Conservation (phyloP, 2,329 filamentous ascomycete species). For the Pseudovirgaria hyperparasitica region DNA sequence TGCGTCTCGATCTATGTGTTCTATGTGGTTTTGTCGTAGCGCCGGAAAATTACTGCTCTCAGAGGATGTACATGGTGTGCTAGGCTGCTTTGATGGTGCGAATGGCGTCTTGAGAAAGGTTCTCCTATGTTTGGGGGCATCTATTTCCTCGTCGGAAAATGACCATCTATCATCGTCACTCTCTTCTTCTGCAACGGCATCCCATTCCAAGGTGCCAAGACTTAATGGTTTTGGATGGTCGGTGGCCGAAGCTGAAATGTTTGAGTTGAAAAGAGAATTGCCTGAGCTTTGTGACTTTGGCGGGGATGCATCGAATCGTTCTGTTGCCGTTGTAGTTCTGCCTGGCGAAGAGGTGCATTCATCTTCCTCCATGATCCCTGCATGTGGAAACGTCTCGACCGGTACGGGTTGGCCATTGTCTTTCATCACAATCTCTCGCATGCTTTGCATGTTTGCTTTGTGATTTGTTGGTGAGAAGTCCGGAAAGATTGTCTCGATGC, state of each 20-base stretch:
- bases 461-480: constrained; percentile 46
- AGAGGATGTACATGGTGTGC: too few relatives aligned
- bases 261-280: constrained; percentile 24
- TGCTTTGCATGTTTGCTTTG: constrained; percentile 32
- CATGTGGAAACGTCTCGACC: constrained; percentile 17
- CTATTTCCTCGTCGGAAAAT: constrained; percentile 23
- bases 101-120: constrained; percentile 17
- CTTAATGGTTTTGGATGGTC: constrained; percentile 29
- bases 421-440: constrained; percentile 36
- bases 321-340: constrained; percentile 26
- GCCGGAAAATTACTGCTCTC: too few relatives aligned
- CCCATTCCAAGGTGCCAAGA: constrained; percentile 27
- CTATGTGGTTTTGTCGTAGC: constrained; percentile 23
- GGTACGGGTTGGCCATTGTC: constrained; percentile 30
- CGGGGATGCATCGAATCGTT: constrained; percentile 22
- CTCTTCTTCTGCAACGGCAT: constrained; percentile 23
- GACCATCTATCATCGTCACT: constrained; percentile 29
- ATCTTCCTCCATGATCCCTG: constrained; percentile 37
- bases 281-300: constrained; percentile 15
- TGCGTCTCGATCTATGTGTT: constrained; percentile 26
- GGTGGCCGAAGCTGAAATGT: constrained; percentile 33
- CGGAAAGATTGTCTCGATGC: constrained; percentile 69
- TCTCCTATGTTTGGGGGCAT: too few relatives aligned
- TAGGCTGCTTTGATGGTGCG: constrained; percentile 21
- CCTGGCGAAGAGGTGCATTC: constrained; percentile 36